Percentiles rank a stretch among this genome's conserved stretches.
phyloP scores from a whole-genome alignment of 169 alveolate species.

The Plasmodium fragile region DNA sequence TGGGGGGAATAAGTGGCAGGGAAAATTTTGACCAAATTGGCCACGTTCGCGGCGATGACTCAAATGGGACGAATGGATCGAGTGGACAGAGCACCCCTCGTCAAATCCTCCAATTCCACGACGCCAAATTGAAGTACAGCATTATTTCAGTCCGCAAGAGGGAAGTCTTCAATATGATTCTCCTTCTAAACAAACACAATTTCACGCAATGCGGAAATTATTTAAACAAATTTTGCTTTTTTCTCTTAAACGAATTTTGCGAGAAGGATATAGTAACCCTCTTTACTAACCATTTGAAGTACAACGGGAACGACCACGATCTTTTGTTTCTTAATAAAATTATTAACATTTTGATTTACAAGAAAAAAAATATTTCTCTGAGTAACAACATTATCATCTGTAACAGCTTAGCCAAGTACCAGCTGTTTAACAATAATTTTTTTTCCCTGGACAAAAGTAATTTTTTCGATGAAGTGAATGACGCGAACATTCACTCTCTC shows the following conservation, averaged over 20 bases:
- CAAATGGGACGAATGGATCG: neutral
- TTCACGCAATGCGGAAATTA: conserved; percentile 24
- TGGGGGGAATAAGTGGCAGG: neutral
- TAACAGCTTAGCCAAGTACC: conserved; percentile 50
- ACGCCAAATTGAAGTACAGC: conserved; percentile 15
- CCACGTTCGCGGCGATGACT: neutral
- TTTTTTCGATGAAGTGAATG: conserved; percentile 20
- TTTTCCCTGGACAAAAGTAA: conserved; percentile 26
- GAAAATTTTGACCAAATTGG: neutral
- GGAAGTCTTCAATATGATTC: conserved; percentile 15
- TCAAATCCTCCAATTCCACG: neutral
- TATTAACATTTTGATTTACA: conserved; percentile 54
- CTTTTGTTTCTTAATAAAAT: conserved; percentile 34
- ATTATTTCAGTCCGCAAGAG: conserved; percentile 27
- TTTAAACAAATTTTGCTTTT: neutral
- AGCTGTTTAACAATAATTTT: conserved; percentile 42
- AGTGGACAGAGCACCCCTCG: neutral
- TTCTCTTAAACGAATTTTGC: conserved; percentile 25
- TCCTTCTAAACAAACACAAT: conserved; percentile 7
- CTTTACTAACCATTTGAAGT: conserved; percentile 24
- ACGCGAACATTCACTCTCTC: conserved; percentile 44
- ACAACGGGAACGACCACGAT: conserved; percentile 15
- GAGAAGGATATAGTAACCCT: conserved; percentile 53
- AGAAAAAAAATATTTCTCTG: conserved; percentile 38
- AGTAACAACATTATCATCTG: conserved; percentile 26